Percentiles rank a stretch among this genome's conserved stretches.
Conservation (phyloP, 2,329 filamentous ascomycete species). For the Alternaria brassicicola region DNA sequence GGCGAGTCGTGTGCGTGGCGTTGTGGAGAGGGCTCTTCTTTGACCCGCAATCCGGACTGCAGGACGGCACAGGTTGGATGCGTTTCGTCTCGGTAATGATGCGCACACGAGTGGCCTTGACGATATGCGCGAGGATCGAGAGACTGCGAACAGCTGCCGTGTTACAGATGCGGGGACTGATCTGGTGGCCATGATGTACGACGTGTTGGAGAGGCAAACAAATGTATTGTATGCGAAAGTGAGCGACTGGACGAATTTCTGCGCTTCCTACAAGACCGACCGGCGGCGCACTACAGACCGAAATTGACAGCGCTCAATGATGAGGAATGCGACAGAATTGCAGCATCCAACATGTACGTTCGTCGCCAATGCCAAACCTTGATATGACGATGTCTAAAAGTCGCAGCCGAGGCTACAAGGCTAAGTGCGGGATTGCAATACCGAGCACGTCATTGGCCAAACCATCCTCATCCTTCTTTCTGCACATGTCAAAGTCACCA, state of each 20-base stretch:
- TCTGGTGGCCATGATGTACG: conserved; percentile 41
- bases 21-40: conserved; percentile 45
- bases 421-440: conserved; percentile 32
- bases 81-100: conserved; percentile 19
- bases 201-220: conserved; percentile 11
- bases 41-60: conserved; percentile 48
- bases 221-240: background rate
- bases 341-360: conserved; percentile 8
- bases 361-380: conserved; percentile 20
- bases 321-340: conserved; percentile 14
- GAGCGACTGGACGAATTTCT: background rate
- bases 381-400: conserved; percentile 35
- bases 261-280: background rate
- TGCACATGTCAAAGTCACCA: background rate
- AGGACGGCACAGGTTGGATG: conserved; percentile 36
- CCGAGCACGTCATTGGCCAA: conserved; percentile 30
- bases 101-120: conserved; percentile 28
- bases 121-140: conserved; percentile 26
- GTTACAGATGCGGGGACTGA: conserved; percentile 35
- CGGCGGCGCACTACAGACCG: background rate
- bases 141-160: conserved; percentile 33
- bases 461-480: background rate
- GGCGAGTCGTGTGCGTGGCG: conserved; percentile 37
- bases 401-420: conserved; percentile 32
- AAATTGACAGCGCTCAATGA: conserved; percentile 8